Evolutionary conservation across 495 filamentous ascomycete species (phyloP).

Genomic region (Tuber brumale): DNA sequence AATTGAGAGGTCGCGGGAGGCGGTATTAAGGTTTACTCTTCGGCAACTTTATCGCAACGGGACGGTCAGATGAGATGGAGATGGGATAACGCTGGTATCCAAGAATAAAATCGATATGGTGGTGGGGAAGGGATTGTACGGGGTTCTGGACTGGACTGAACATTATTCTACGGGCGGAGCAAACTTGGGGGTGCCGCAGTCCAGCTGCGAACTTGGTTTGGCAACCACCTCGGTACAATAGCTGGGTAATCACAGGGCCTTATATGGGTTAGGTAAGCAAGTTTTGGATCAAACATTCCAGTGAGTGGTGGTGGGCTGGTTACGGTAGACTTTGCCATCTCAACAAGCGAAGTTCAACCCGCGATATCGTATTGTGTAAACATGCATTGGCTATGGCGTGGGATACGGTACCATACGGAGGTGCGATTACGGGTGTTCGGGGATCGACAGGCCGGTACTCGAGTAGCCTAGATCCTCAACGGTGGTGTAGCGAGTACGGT

Average conservation of each 20-base stretch:
- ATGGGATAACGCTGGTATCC: neutral
- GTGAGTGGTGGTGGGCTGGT: too few species aligned
- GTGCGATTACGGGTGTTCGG: too few species aligned
- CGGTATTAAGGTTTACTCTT: neutral
- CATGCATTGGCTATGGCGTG: neutral
- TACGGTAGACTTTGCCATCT: neutral
- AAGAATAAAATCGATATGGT: too few species aligned
- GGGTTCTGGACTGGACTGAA: neutral
- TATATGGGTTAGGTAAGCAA: too few species aligned
- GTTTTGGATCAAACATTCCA: too few species aligned
- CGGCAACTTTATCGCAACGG: neutral
- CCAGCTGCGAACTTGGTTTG: too few species aligned
- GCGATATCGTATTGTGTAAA: neutral
- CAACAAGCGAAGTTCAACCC: neutral
- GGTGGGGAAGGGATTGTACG: neutral
- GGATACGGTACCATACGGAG: neutral
- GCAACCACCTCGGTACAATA: too few species aligned
- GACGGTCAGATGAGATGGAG: neutral
- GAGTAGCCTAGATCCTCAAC: neutral
- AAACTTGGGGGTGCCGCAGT: too few species aligned
- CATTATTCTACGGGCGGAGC: too few species aligned
- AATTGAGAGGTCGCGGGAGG: neutral
- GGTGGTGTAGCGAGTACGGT: neutral
- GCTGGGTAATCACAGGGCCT: too few species aligned
- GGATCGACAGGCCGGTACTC: neutral